phyloP scores from a whole-genome alignment of 2,329 filamentous ascomycete genomes.

The Purpureocillium lavendulum region DNA sequence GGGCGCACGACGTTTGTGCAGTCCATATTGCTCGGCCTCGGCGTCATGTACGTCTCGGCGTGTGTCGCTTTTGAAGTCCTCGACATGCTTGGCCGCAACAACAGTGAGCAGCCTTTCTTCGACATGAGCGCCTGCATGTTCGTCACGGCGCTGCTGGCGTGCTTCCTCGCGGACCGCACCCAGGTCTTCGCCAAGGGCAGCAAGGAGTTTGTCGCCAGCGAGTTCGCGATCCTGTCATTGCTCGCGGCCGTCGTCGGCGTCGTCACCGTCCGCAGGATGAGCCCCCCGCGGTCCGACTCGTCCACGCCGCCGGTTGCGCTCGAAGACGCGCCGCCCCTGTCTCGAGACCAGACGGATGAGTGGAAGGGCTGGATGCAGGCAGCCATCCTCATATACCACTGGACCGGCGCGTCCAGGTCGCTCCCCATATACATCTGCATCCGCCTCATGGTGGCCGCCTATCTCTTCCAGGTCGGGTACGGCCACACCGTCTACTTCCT shows the following conservation, averaged over 20 bases:
- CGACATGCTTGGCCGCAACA: conserved; percentile 8
- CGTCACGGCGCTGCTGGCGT: conserved; percentile 15
- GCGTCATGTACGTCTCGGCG: not conserved
- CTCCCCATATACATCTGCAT: conserved; percentile 46
- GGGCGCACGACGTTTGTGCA: conserved; percentile 13
- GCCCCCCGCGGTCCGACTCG: conserved; percentile 5
- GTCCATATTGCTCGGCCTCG: conserved; percentile 12
- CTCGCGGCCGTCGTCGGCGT: conserved; percentile 7
- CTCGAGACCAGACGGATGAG: conserved; percentile 51
- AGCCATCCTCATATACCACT: conserved; percentile 45
- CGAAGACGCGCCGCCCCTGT: conserved; percentile 14
- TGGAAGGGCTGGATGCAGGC: conserved; percentile 61
- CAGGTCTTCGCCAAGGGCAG: conserved; percentile 17
- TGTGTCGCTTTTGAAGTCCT: conserved; percentile 11
- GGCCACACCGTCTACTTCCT: conserved; percentile 54
- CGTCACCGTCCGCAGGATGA: conserved; percentile 11
- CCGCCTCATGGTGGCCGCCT: conserved; percentile 45
- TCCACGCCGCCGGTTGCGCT: conserved; percentile 1
- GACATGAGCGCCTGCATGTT: conserved; percentile 17
- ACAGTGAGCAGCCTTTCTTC: conserved; percentile 7
- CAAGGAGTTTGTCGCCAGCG: conserved; percentile 12
- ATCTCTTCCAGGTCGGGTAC: conserved; percentile 55
- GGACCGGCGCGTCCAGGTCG: conserved; percentile 40
- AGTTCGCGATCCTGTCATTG: conserved; percentile 10
- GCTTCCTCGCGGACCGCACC: conserved; percentile 18